Conservation (phyloP, 768 basidiomycete species). For the Psilocybe sp. region DNA sequence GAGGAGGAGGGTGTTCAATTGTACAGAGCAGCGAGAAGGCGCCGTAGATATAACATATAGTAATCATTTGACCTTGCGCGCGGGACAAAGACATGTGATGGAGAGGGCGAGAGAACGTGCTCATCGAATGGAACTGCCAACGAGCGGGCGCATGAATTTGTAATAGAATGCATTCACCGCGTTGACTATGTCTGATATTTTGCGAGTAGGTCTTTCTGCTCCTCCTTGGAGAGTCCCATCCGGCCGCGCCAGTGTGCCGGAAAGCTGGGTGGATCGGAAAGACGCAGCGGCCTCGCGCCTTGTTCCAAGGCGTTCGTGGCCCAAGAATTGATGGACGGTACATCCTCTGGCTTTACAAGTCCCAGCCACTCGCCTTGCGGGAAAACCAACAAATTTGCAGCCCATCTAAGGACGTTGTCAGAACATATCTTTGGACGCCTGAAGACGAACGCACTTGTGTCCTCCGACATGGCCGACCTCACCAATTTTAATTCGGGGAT, state of each 20-base stretch:
- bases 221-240: conserved; percentile 61
- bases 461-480: conserved; percentile 82
- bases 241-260: conserved; percentile 66
- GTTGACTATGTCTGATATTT: no score
- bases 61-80: no score
- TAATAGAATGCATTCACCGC: no score
- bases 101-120: no score
- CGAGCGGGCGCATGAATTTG: no score
- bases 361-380: conserved; percentile 79
- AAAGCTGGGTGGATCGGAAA: conserved; percentile 33
- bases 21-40: no score
- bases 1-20: no score
- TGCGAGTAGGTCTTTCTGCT: conserved; percentile 41
- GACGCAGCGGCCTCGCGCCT: conserved; percentile 22
- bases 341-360: conserved; percentile 53
- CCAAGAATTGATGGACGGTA: conserved; percentile 48
- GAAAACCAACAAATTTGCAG: conserved; percentile 66
- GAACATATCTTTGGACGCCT: not conserved
- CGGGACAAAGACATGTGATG: no score
- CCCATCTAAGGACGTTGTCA: conserved; percentile 42
- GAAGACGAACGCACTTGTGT: conserved; percentile 47
- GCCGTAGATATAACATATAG: no score
- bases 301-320: conserved; percentile 29
- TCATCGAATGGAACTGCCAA: no score
- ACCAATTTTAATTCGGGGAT: conserved; percentile 44